phyloP scores from a whole-genome alignment of 139 green algal species.

The Tetradesmus lagerheimii region DNA sequence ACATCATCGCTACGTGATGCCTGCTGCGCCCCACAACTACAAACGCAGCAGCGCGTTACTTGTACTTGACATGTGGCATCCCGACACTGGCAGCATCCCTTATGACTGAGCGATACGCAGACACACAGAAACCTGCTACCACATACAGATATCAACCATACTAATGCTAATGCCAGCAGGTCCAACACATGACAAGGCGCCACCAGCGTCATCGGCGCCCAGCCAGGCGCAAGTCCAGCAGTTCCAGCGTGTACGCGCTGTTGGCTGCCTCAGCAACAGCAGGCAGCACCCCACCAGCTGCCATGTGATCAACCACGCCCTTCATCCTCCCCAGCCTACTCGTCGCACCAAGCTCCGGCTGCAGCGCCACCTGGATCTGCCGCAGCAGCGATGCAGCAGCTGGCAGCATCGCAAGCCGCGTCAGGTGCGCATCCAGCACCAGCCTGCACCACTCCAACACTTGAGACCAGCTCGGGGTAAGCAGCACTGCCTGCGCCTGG shows the following conservation, averaged over 20 bases:
- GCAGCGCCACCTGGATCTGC: conserved; percentile 3
- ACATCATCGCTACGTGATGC: too few relatives aligned
- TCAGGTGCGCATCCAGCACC: conserved; percentile 61
- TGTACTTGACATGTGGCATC: too few relatives aligned
- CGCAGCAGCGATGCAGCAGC: conserved; percentile 34
- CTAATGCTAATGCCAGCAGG: background rate
- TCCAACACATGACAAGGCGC: too few relatives aligned
- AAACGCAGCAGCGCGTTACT: too few relatives aligned
- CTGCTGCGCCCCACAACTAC: too few relatives aligned
- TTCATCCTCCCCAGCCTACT: conserved; percentile 49
- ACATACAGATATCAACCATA: too few relatives aligned
- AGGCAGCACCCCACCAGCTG: conserved; percentile 50
- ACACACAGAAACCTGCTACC: too few relatives aligned
- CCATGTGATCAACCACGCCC: conserved; percentile 58
- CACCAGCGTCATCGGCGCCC: background rate
- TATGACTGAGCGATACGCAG: too few relatives aligned
- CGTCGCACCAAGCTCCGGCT: conserved; percentile 2
- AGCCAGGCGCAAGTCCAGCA: conserved; percentile 58
- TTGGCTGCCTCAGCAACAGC: conserved; percentile 56
- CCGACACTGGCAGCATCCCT: too few relatives aligned
- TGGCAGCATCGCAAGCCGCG: conserved; percentile 53
- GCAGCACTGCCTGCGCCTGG: conserved; percentile 25
- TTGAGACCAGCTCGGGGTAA: conserved; percentile 49
- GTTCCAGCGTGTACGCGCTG: conserved; percentile 64
- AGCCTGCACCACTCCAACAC: conserved; percentile 61